Base-by-base conservation (phyloP, 371 early-diverging fungal genomes). In the Mortierella sp. region DNA sequence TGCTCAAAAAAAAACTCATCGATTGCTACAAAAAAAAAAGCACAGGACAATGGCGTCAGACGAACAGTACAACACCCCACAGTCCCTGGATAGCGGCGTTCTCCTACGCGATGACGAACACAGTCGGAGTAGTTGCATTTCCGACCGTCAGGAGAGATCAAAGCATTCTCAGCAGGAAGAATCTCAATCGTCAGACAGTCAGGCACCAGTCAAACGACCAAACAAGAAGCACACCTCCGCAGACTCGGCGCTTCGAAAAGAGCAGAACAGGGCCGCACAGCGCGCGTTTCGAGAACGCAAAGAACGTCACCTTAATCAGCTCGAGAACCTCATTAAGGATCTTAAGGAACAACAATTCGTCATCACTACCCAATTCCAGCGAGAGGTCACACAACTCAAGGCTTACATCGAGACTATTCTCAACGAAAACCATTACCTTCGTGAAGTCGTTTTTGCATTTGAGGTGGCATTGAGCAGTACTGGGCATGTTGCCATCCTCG, bases 221-320 rank as follows among this genome's bases (percentile, higher is more conserved):
- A 93, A 91, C 15, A 70, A 92, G 41, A 92, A 91, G 73, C 91
- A 90, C 1, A 84, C 82, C 43, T 81, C 83, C 17, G 80, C 82
- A 1, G 85, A 84, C 2, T 83, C 85, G 9, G 83, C 83, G 6
- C 76, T 90, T 51, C 89, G 93, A 48, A 92, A 91, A 39, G 92
- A 90, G 2, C 93, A 92, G 65, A 92, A 92, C 70, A 72, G 93
- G 32, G 92, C 91, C 6, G 93, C 93, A 0, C 93, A 92, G 58
- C 70, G 92, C 6, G 93, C 92, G 0, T 92, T 92, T 64, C 81
- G 93, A 34, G 90, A 92, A 69, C 86, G 93, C 47, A 91, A 90
- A 72, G 90, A 92, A 65, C 79, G 83, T 17, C 87, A 92, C 55
- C 66, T 91, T 24, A 71, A 82, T 23, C 83, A 87, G 5, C 78